These are phyloP conservation scores for Trichopus zeylanicus DNA, from an alignment of 116 monocot genomes.

Conservation along the genomic window DNA sequence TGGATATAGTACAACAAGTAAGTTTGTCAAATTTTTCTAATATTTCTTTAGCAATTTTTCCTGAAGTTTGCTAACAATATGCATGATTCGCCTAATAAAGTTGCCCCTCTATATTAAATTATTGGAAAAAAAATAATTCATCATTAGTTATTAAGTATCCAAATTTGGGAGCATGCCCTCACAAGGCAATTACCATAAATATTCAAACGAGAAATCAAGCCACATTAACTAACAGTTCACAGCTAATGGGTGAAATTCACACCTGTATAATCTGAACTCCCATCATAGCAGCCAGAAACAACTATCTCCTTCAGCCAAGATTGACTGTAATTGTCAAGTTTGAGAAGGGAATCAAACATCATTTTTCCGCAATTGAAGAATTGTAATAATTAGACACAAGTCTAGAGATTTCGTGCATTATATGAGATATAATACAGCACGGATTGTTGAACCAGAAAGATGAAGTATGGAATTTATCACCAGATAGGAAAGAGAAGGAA, in stretches of 20 bases:
- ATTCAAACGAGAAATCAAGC: background rate
- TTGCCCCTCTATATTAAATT: too few species aligned
- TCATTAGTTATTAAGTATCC: too few species aligned
- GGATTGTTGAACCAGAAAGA: background rate
- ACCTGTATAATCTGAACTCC: conserved; percentile 79
- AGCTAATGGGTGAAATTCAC: conserved; percentile 9
- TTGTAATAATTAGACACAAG: background rate
- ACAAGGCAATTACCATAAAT: background rate
- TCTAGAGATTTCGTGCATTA: background rate
- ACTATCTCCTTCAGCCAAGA: conserved; percentile 37
- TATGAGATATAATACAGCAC: background rate
- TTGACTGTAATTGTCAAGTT: conserved; percentile 39
- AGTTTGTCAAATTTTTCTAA: too few species aligned
- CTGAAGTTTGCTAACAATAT: too few species aligned
- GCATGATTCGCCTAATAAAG: too few species aligned
- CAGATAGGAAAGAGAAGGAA: background rate
- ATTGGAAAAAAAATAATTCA: too few species aligned
- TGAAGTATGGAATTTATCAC: background rate
- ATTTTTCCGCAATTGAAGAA: background rate
- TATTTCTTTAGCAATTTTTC: too few species aligned
- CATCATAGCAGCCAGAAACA: conserved; percentile 25
- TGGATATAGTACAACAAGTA: too few species aligned
- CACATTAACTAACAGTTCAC: background rate
- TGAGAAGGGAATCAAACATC: background rate
- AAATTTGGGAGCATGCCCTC: background rate